Evolutionary conservation across 2,329 filamentous ascomycete species (phyloP).

Genomic region (Colletotrichum chrysophilum): DNA sequence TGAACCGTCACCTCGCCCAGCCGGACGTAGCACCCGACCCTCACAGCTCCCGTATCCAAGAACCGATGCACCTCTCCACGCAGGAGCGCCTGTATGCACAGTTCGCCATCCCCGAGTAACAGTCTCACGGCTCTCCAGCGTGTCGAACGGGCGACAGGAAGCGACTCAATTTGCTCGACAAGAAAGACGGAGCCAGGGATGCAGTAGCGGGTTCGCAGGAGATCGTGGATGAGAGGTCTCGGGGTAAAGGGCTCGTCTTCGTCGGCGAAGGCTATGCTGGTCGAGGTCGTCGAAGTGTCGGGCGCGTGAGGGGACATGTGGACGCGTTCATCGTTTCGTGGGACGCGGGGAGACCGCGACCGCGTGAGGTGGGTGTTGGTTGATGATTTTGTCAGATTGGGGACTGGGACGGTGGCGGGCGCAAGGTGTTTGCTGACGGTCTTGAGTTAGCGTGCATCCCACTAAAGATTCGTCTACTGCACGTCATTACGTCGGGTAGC

Average conservation of each 20-base stretch:
- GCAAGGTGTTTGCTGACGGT: not conserved
- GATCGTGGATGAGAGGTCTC: slow-evolving; percentile 50
- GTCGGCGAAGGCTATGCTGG: slow-evolving; percentile 26
- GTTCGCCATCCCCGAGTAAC: slow-evolving; percentile 56
- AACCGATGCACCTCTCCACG: slow-evolving; percentile 50
- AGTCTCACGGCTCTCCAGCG: slow-evolving; percentile 52
- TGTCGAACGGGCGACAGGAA: slow-evolving; percentile 36
- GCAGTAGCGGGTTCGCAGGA: slow-evolving; percentile 54
- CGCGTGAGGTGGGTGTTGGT: not conserved
- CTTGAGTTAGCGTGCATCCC: not conserved
- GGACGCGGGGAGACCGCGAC: not conserved
- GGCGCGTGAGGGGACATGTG: slow-evolving; percentile 19
- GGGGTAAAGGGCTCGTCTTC: slow-evolving; percentile 29
- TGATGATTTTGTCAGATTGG: not conserved
- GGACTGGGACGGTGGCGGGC: not conserved
- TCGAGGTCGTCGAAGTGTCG: not conserved
- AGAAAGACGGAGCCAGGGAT: slow-evolving; percentile 53
- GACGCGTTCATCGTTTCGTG: slow-evolving; percentile 9
- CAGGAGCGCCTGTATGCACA: slow-evolving; percentile 60
- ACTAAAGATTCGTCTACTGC: not conserved
- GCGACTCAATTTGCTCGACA: slow-evolving; percentile 48
- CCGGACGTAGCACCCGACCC: slow-evolving; percentile 53
- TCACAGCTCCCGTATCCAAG: slow-evolving; percentile 49
- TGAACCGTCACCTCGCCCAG: slow-evolving; percentile 40
- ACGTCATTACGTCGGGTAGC: not conserved